Conservation (phyloP, 768 basidiomycete species). For the Auriculariales sp. region DNA sequence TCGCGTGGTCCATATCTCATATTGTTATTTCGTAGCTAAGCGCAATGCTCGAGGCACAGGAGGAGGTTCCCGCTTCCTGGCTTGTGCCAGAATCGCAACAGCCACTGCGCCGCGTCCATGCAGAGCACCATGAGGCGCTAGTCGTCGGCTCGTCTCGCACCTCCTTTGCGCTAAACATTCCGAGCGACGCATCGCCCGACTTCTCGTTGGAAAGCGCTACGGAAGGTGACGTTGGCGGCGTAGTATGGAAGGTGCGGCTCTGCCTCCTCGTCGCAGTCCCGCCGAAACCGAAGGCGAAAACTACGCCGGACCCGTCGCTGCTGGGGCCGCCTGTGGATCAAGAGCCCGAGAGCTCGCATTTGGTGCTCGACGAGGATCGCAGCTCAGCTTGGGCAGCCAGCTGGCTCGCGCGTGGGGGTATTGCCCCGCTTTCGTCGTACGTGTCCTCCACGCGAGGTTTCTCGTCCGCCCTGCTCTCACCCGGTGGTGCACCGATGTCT, state of each 20-base stretch:
- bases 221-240: conserved; percentile 38
- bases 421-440: conserved; percentile 40
- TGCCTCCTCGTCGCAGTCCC: conserved; percentile 71
- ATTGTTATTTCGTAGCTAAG: conserved; percentile 41
- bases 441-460: too few relatives aligned
- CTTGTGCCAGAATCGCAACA: conserved; percentile 18
- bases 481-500: too few relatives aligned
- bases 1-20: neutral
- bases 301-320: conserved; percentile 30
- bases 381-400: conserved; percentile 48
- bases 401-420: conserved; percentile 41
- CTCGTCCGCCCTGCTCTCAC: too few relatives aligned
- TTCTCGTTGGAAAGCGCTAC: conserved; percentile 40
- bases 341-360: conserved; percentile 34
- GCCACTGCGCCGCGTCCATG: conserved; percentile 54
- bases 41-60: conserved; percentile 80
- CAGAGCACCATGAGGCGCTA: conserved; percentile 73
- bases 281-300: neutral
- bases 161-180: conserved; percentile 83
- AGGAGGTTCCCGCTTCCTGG: conserved; percentile 49
- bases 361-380: neutral
- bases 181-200: conserved; percentile 77
- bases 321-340: conserved; percentile 36
- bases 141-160: conserved; percentile 58
- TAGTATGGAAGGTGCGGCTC: conserved; percentile 82